These are phyloP conservation scores for Nakataea oryzae DNA, from an alignment of 2,329 filamentous ascomycete species.

Conservation along the genomic window DNA sequence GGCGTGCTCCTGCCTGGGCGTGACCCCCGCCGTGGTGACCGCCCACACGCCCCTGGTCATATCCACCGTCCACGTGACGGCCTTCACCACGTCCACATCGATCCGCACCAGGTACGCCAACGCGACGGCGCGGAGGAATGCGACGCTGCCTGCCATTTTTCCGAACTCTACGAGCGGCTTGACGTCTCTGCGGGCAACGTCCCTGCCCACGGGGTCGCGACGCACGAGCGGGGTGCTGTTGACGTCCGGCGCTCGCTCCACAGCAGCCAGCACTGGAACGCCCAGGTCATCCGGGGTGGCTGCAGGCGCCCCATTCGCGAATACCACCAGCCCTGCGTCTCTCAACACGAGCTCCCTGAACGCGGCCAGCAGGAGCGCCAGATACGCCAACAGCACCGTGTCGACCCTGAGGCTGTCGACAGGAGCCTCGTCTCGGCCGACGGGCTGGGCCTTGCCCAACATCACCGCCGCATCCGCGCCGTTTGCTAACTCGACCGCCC, in stretches of 20 bases:
- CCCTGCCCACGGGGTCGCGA: background rate
- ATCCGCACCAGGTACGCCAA: slow-evolving; percentile 3
- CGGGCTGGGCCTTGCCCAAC: background rate
- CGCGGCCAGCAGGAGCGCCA: background rate
- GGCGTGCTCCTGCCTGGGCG: slow-evolving; percentile 12
- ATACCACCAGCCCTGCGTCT: background rate
- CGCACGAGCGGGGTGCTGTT: too few species aligned
- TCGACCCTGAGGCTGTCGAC: background rate
- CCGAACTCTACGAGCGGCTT: background rate
- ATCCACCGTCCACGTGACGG: slow-evolving; percentile 6
- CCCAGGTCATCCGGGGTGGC: background rate
- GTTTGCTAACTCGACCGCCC: background rate
- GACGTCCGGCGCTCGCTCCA: background rate
- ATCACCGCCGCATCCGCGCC: background rate
- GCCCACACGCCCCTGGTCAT: slow-evolving; percentile 6
- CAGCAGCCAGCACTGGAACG: background rate
- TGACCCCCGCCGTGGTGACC: slow-evolving; percentile 7
- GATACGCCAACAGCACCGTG: background rate
- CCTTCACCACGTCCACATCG: background rate
- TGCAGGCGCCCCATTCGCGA: background rate
- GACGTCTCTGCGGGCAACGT: background rate
- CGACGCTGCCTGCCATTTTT: background rate
- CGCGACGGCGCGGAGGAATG: background rate
- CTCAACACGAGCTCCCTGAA: background rate
- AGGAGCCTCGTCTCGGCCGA: background rate